These are phyloP conservation scores for Septoria petroselini DNA, from an alignment of 2,329 filamentous ascomycete genomes.

Conservation along the genomic window DNA sequence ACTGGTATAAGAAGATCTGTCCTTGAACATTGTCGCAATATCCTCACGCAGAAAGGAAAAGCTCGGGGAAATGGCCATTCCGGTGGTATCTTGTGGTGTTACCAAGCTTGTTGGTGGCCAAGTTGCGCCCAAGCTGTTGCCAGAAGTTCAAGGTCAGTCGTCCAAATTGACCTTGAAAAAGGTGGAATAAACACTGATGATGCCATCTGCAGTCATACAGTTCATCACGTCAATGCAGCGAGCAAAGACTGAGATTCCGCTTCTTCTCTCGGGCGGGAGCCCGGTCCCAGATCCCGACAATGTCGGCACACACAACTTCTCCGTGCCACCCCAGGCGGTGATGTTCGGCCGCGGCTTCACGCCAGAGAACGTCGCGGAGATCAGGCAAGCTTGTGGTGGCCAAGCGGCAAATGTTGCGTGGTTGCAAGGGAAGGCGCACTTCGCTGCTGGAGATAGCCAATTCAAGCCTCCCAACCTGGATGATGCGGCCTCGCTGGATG, in stretches of 20 bases:
- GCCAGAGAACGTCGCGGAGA: constrained; percentile 3
- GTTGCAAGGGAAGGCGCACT: constrained; percentile 3
- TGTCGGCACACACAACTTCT: constrained; percentile 18
- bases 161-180: neutral
- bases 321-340: constrained; percentile 5
- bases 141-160: constrained; percentile 3
- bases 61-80: too few relatives aligned
- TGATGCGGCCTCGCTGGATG: constrained; percentile 3
- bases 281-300: constrained; percentile 14
- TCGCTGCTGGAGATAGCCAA: neutral
- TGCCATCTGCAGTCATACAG: constrained; percentile 10
- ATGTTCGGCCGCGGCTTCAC: constrained; percentile 14
- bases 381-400: constrained; percentile 12
- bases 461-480: constrained; percentile 5
- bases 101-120: neutral
- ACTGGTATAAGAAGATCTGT: too few relatives aligned
- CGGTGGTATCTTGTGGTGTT: constrained; percentile 2
- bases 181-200: too few relatives aligned
- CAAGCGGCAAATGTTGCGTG: constrained; percentile 1
- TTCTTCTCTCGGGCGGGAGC: constrained; percentile 9
- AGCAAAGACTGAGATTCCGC: constrained; percentile 16
- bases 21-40: too few relatives aligned
- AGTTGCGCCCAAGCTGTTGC: neutral
- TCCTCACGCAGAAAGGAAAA: too few relatives aligned
- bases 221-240: constrained; percentile 17